A percentile compares a stretch with the other conserved stretches of the same genome.
Conservation (phyloP, 371 early-diverging fungal species). For the Mucor saturninus region DNA sequence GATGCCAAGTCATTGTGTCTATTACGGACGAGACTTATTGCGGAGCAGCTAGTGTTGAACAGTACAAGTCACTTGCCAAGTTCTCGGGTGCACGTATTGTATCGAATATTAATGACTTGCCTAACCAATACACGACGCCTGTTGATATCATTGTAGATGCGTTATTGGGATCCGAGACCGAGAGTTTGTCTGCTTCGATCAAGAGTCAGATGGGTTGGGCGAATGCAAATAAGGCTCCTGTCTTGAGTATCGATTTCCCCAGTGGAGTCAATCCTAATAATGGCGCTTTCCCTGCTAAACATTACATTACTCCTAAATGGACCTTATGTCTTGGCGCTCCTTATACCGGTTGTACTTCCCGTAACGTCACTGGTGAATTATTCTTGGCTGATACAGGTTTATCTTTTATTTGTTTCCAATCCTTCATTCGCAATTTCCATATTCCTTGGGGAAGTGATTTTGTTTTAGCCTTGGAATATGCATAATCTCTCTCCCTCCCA, state of each 20-base stretch:
- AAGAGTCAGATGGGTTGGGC: conserved; percentile 72
- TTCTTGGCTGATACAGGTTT: conserved; percentile 84
- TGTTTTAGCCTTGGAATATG: conserved; percentile 70
- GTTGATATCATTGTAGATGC: conserved; percentile 85
- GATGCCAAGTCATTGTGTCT: conserved; percentile 68
- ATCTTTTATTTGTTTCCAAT: conserved; percentile 59
- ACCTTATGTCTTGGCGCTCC: conserved; percentile 82
- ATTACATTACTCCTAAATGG: conserved; percentile 69
- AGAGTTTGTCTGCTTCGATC: conserved; percentile 8
- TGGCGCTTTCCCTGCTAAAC: conserved; percentile 32
- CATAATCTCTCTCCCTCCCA: background rate
- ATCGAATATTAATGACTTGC: conserved; percentile 45
- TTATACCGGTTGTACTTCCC: conserved; percentile 63
- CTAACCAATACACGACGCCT: conserved; percentile 59
- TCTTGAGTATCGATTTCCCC: conserved; percentile 76
- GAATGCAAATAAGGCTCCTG: conserved; percentile 71
- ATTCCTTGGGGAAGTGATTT: conserved; percentile 81
- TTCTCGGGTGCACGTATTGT: conserved; percentile 40
- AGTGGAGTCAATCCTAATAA: conserved; percentile 69
- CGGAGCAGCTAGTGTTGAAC: conserved; percentile 13
- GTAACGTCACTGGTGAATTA: conserved; percentile 70
- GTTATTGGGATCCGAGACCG: conserved; percentile 59
- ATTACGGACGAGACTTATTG: conserved; percentile 36
- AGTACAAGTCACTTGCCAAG: conserved; percentile 36
- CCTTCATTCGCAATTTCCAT: conserved; percentile 58